These are phyloP conservation scores for Mycogone perniciosa DNA, from an alignment of 2,329 filamentous ascomycete species.

Conservation along the genomic window DNA sequence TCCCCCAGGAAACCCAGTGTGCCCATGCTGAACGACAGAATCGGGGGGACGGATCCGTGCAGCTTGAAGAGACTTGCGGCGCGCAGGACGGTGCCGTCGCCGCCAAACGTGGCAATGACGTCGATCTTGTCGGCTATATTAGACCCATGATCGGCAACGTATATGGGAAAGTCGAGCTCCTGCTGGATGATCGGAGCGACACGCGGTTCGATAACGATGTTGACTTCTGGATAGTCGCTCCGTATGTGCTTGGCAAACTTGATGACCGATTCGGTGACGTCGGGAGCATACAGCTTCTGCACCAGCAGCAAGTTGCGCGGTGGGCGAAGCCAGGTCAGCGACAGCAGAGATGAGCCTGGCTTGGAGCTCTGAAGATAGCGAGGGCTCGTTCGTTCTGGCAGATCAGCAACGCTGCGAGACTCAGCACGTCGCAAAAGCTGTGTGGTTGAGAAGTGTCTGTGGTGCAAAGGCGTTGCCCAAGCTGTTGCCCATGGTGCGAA, in stretches of 20 bases:
- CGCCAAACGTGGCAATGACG: constrained; percentile 81
- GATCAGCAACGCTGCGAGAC: constrained; percentile 26
- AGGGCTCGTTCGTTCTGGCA: constrained; percentile 29
- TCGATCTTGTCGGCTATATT: constrained; percentile 76
- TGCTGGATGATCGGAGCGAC: constrained; percentile 68
- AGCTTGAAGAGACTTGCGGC: constrained; percentile 60
- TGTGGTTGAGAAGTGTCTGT: constrained; percentile 45
- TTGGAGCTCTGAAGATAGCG: constrained; percentile 35
- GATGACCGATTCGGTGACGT: constrained; percentile 46
- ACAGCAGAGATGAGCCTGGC: constrained; percentile 46
- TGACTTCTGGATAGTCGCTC: constrained; percentile 70
- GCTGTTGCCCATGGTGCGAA: background rate
- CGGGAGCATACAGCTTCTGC: constrained; percentile 50
- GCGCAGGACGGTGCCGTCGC: constrained; percentile 51
- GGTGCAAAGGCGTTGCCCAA: background rate
- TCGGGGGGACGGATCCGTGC: constrained; percentile 73
- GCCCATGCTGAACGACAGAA: constrained; percentile 95
- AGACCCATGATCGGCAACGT: constrained; percentile 44
- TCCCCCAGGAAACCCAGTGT: constrained; percentile 91
- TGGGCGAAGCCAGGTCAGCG: constrained; percentile 48
- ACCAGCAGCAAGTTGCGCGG: constrained; percentile 53
- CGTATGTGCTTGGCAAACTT: constrained; percentile 65
- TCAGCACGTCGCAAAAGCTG: constrained; percentile 28
- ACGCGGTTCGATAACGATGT: constrained; percentile 74
- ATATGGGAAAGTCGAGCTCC: constrained; percentile 66